Evolutionary conservation across 176 grass and related monocot species (phyloP).

Genomic region (Rhynchospora tenuis): DNA sequence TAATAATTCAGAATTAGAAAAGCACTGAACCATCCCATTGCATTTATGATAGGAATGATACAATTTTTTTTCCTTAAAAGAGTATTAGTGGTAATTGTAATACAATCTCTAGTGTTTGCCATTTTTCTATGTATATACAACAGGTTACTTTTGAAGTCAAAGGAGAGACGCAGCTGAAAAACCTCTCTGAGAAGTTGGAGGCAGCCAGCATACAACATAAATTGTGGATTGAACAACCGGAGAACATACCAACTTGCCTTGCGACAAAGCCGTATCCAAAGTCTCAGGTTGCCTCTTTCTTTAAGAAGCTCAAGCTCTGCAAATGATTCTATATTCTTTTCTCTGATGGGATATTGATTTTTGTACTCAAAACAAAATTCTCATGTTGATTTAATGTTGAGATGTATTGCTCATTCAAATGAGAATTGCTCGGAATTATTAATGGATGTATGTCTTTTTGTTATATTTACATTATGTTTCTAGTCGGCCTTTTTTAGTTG

Average conservation of each 20-base stretch:
- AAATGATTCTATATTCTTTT: constrained; percentile 38
- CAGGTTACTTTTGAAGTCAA: constrained; percentile 90
- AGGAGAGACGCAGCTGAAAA: constrained; percentile 73
- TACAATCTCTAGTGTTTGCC: background rate
- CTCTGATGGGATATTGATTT: background rate
- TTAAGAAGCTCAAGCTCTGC: constrained; percentile 95
- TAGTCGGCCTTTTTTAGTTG: background rate
- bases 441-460: background rate
- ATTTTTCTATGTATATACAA: background rate
- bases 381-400: background rate
- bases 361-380: background rate
- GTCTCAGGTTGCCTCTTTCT: constrained; percentile 58
- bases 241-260: constrained; percentile 78
- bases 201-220: constrained; percentile 50
- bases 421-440: background rate
- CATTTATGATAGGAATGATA: background rate
- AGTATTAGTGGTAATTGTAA: background rate
- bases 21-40: background rate
- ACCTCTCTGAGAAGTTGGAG: constrained; percentile 64
- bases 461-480: background rate
- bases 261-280: constrained; percentile 72
- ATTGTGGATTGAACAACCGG: constrained; percentile 82
- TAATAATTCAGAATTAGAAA: background rate
- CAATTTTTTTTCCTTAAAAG: background rate
- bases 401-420: background rate